These are phyloP conservation scores for Ceriops zippeliana DNA, from an alignment of 345 rosid genomes.

Conservation along the genomic window DNA sequence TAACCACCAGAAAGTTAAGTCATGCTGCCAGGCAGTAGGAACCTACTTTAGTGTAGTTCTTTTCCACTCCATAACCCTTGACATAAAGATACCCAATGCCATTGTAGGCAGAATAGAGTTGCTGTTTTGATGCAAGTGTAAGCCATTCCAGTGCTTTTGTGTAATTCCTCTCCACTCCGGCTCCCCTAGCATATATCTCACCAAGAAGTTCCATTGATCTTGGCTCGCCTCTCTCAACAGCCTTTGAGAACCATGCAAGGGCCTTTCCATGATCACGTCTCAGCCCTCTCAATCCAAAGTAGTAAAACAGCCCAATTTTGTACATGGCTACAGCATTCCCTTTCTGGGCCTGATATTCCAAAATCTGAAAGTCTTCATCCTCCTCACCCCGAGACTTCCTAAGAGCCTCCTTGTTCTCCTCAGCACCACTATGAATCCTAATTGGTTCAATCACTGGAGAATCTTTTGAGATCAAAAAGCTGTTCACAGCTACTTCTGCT, in stretches of 20 bases:
- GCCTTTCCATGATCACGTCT: slow-evolving; percentile 90
- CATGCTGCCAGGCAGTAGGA: neutral
- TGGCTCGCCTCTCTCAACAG: slow-evolving; percentile 88
- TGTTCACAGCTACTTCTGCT: slow-evolving; percentile 88
- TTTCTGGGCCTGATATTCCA: slow-evolving; percentile 95
- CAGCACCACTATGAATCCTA: slow-evolving; percentile 90
- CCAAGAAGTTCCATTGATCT: slow-evolving; percentile 96
- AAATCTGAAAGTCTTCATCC: slow-evolving; percentile 93
- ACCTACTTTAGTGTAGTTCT: slow-evolving; percentile 82
- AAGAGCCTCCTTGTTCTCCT: slow-evolving; percentile 89
- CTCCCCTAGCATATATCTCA: slow-evolving; percentile 96
- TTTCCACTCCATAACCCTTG: slow-evolving; percentile 94
- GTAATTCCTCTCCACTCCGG: slow-evolving; percentile 95
- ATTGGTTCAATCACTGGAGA: slow-evolving; percentile 83
- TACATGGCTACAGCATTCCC: slow-evolving; percentile 90
- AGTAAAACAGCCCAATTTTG: slow-evolving; percentile 81
- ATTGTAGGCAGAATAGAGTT: slow-evolving; percentile 83
- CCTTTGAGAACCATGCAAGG: slow-evolving; percentile 77
- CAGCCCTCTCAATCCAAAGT: slow-evolving; percentile 94
- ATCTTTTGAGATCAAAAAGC: slow-evolving; percentile 87
- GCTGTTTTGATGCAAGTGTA: slow-evolving; percentile 72
- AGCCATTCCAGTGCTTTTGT: slow-evolving; percentile 95
- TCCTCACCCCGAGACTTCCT: slow-evolving; percentile 95
- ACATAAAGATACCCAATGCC: slow-evolving; percentile 95
- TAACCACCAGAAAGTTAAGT: no score